Conservation (phyloP, 2,329 filamentous ascomycete species). For the Fragosphaeria purpurea region DNA sequence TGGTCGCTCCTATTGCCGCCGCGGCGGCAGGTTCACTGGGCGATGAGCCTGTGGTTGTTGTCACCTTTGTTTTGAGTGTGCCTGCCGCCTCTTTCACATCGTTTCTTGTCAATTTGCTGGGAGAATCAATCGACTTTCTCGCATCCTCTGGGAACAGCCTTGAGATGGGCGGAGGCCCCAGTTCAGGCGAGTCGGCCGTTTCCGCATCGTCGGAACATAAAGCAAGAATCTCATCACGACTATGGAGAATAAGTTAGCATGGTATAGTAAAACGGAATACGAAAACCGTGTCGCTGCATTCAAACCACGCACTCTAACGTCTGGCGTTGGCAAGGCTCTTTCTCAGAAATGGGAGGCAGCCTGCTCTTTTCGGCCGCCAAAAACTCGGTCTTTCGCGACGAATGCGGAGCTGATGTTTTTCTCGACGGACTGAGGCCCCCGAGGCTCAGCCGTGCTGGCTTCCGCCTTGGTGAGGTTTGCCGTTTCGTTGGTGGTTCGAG, state of each 20-base stretch:
- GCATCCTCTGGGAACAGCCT: conserved; percentile 26
- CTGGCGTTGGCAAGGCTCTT: conserved; percentile 55
- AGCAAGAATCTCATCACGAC: conserved; percentile 53
- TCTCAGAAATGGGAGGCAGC: conserved; percentile 59
- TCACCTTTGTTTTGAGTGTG: not conserved
- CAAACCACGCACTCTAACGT: conserved; percentile 52
- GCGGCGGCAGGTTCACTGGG: not conserved
- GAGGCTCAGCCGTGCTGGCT: conserved; percentile 27
- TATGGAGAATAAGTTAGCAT: conserved; percentile 25
- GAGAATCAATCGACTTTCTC: conserved; percentile 21
- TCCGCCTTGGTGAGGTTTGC: conserved; percentile 27
- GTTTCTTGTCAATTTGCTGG: conserved; percentile 14
- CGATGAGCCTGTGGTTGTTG: too few relatives aligned
- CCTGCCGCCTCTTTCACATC: not conserved
- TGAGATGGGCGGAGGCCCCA: conserved; percentile 54
- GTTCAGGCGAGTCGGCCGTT: conserved; percentile 54
- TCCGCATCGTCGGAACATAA: conserved; percentile 38
- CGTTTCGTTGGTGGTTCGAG: conserved; percentile 46
- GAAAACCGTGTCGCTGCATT: not conserved
- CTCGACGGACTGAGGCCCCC: conserved; percentile 20
- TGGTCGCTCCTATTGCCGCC: not conserved
- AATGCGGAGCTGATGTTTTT: conserved; percentile 45
- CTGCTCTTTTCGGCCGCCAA: conserved; percentile 42
- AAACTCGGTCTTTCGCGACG: conserved; percentile 44
- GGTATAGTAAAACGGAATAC: too few relatives aligned